Conservation (phyloP, 2,329 filamentous ascomycete genomes). For the Penicillium sp. region DNA sequence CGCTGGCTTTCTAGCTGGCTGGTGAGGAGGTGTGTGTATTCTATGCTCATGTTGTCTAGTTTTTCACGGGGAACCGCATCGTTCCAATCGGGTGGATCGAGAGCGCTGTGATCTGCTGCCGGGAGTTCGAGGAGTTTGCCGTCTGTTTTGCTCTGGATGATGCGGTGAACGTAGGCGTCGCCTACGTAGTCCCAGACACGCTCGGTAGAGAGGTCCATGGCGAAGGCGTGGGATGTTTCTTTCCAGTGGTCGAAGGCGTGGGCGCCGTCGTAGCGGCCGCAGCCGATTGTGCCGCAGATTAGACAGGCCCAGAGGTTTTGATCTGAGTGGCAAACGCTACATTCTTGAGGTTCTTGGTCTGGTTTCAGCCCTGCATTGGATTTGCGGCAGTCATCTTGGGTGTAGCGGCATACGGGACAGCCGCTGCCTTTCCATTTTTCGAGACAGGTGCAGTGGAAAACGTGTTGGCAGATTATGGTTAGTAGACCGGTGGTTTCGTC, state of each 20-base stretch:
- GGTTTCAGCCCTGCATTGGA: conserved; percentile 50
- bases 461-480: conserved; percentile 94
- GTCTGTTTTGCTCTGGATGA: conserved; percentile 90
- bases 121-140: conserved; percentile 91
- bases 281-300: conserved; percentile 88
- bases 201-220: conserved; percentile 87
- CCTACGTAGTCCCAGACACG: conserved; percentile 98
- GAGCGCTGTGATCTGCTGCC: conserved; percentile 47
- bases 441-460: conserved; percentile 94
- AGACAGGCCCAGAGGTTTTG: conserved; percentile 93
- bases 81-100: conserved; percentile 43
- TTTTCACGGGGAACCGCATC: conserved; percentile 55
- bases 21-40: conserved; percentile 91
- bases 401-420: conserved; percentile 92
- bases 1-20: conserved; percentile 91
- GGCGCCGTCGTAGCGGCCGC: conserved; percentile 87
- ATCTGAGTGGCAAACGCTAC: conserved; percentile 72
- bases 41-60: conserved; percentile 75
- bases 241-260: conserved; percentile 95
- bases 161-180: conserved; percentile 90
- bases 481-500: conserved; percentile 93
- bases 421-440: conserved; percentile 94
- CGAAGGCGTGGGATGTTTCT: conserved; percentile 81
- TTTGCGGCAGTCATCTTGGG: conserved; percentile 56
- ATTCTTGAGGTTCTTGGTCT: conserved; percentile 58